A percentile compares a stretch with the other conserved stretches of the same genome.
Conservation (phyloP, 164 flowering plant species). For the Kingdonia uniflora region DNA sequence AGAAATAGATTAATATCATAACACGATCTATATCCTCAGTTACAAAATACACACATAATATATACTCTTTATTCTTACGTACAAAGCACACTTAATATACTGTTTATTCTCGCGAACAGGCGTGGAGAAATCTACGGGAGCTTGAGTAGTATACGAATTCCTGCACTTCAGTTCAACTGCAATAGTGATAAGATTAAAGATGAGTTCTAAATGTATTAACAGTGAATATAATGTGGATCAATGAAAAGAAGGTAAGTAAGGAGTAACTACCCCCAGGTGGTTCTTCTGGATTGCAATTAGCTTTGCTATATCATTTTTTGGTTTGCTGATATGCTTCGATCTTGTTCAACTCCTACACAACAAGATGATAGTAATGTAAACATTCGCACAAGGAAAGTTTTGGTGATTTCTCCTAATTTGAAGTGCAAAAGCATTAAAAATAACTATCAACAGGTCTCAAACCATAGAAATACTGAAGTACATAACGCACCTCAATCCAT, state of each 20-base stretch:
- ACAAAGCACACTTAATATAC: too few species aligned
- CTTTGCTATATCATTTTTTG: conserved; percentile 39
- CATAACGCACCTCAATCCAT: conserved; percentile 57
- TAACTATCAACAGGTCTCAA: not conserved
- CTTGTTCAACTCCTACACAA: conserved; percentile 54
- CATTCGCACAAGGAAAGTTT: not conserved
- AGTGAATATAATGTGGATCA: too few species aligned
- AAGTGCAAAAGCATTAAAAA: too few species aligned
- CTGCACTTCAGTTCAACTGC: conserved; percentile 4
- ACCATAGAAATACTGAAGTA: not conserved
- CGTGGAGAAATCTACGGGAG: not conserved
- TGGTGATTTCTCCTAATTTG: not conserved
- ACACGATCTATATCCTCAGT: too few species aligned
- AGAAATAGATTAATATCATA: too few species aligned
- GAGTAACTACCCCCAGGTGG: conserved; percentile 26
- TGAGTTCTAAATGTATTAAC: too few species aligned
- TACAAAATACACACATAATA: too few species aligned
- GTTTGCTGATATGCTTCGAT: conserved; percentile 54
- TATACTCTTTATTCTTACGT: not conserved
- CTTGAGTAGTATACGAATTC: not conserved
- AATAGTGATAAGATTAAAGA: not conserved
- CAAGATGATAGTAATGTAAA: too few species aligned
- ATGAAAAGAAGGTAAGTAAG: too few species aligned
- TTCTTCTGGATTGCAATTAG: conserved; percentile 34
- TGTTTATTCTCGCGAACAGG: too few species aligned